Evolutionary conservation across 2,329 filamentous ascomycete species (phyloP).

Genomic region (Aspergillus sergii): DNA sequence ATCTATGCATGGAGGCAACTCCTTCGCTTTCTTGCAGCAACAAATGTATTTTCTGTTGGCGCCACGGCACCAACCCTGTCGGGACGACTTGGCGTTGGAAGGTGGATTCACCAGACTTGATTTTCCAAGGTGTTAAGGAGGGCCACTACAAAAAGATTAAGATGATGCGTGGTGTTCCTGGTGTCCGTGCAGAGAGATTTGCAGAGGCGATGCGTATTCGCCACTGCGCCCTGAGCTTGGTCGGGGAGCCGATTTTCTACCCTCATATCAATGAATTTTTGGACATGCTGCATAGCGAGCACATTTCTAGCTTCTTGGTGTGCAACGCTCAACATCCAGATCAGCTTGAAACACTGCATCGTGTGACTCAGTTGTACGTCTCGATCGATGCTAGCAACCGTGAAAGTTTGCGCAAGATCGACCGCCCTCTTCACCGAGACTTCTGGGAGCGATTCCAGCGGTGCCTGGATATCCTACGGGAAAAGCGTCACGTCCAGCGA

Average conservation of each 20-base stretch:
- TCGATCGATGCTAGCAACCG: slow-evolving; percentile 93
- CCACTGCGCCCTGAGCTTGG: slow-evolving; percentile 88
- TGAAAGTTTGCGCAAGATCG: slow-evolving; percentile 83
- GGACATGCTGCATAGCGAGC: slow-evolving; percentile 77
- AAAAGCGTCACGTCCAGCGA: slow-evolving; percentile 80
- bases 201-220: slow-evolving; percentile 89
- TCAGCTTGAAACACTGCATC: slow-evolving; percentile 77
- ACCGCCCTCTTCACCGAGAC: slow-evolving; percentile 88
- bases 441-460: slow-evolving; percentile 96
- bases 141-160: slow-evolving; percentile 98
- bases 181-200: slow-evolving; percentile 88
- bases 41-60: slow-evolving; percentile 99
- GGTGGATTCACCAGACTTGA: slow-evolving; percentile 84
- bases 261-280: slow-evolving; percentile 95
- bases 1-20: slow-evolving; percentile 98
- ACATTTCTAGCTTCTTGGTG: slow-evolving; percentile 91
- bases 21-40: slow-evolving; percentile 95
- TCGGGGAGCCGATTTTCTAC: slow-evolving; percentile 98
- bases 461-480: slow-evolving; percentile 85
- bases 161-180: slow-evolving; percentile 91
- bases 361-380: slow-evolving; percentile 94
- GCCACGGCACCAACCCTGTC: slow-evolving; percentile 95
- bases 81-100: slow-evolving; percentile 97
- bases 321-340: slow-evolving; percentile 97
- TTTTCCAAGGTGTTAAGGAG: slow-evolving; percentile 86